Conservation (phyloP, 345 rosid genomes). For the Salix caprea region DNA sequence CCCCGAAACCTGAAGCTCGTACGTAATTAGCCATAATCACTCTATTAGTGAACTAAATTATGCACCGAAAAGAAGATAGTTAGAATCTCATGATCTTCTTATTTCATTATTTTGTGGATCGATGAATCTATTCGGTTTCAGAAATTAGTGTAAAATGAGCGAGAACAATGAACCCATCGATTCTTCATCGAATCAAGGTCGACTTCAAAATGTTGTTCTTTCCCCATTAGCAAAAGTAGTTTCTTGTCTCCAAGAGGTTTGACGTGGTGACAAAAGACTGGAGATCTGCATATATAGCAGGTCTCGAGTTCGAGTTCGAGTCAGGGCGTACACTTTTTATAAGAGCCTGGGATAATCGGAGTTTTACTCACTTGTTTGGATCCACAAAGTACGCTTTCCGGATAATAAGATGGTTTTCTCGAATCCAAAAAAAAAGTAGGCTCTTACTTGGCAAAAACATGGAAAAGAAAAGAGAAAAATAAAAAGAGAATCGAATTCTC, state of each 20-base stretch:
- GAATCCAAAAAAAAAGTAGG: too few species aligned
- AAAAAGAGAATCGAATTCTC: conserved; percentile 24
- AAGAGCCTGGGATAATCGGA: too few species aligned
- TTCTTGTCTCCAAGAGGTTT: neutral
- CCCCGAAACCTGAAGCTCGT: conserved; percentile 8
- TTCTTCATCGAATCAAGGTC: conserved; percentile 9
- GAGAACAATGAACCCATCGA: neutral
- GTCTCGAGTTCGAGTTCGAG: too few species aligned
- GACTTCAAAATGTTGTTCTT: neutral
- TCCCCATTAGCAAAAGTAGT: neutral
- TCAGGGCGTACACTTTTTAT: fast-evolving
- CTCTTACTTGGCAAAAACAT: neutral
- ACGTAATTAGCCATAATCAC: neutral
- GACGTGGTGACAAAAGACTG: fast-evolving
- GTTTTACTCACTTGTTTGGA: fast-evolving
- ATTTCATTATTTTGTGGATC: neutral
- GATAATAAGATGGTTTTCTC: too few species aligned
- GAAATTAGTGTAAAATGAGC: neutral
- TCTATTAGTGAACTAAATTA: too few species aligned
- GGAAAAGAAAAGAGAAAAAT: neutral
- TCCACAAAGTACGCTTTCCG: fast-evolving
- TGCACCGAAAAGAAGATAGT: too few species aligned
- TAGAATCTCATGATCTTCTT: neutral
- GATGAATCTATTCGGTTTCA: conserved; percentile 12
- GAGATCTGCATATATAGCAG: fast-evolving